These are phyloP conservation scores for Lantana camara DNA, from an alignment of 257 asterid genomes.

Conservation along the genomic window DNA sequence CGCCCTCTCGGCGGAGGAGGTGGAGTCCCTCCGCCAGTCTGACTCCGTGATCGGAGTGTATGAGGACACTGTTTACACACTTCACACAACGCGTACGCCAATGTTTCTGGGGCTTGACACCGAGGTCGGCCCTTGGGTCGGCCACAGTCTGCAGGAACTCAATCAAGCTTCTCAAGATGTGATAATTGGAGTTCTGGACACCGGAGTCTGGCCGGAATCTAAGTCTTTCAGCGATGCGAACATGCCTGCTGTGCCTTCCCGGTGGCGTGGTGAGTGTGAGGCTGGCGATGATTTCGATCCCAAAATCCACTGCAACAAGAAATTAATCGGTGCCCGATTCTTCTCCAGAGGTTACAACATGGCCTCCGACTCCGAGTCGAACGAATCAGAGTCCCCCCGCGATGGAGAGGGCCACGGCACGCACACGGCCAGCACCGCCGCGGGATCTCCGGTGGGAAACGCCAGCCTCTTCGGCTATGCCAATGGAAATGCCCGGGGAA, in stretches of 20 bases:
- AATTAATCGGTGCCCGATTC: constrained; percentile 49
- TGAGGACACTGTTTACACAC: constrained; percentile 48
- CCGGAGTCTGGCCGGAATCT: constrained; percentile 59
- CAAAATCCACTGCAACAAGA: constrained; percentile 45
- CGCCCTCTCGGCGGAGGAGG: constrained; percentile 43
- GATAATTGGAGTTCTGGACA: constrained; percentile 45
- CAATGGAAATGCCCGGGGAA: constrained; percentile 66
- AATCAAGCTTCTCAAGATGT: constrained; percentile 50
- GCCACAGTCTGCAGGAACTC: constrained; percentile 42
- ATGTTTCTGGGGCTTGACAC: constrained; percentile 50
- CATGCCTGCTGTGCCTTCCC: constrained; percentile 40
- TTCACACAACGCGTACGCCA: constrained; percentile 65
- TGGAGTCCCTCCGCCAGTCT: constrained; percentile 41
- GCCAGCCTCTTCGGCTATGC: constrained; percentile 68
- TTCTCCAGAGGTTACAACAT: constrained; percentile 43
- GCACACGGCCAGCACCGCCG: constrained; percentile 71
- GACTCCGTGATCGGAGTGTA: constrained; percentile 48
- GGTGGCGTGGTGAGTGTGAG: constrained; percentile 54
- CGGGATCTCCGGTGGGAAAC: constrained; percentile 49
- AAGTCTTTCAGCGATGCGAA: constrained; percentile 32
- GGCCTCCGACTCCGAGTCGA: constrained; percentile 28
- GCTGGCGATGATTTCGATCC: constrained; percentile 44
- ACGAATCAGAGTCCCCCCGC: constrained; percentile 51
- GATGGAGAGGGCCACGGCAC: constrained; percentile 77
- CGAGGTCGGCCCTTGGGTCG: constrained; percentile 39